A percentile compares a stretch with the other conserved stretches of the same genome.
These are phyloP conservation scores for Fusarium pilosicola DNA, from an alignment of 2,329 filamentous ascomycete genomes.

Conservation along the genomic window DNA sequence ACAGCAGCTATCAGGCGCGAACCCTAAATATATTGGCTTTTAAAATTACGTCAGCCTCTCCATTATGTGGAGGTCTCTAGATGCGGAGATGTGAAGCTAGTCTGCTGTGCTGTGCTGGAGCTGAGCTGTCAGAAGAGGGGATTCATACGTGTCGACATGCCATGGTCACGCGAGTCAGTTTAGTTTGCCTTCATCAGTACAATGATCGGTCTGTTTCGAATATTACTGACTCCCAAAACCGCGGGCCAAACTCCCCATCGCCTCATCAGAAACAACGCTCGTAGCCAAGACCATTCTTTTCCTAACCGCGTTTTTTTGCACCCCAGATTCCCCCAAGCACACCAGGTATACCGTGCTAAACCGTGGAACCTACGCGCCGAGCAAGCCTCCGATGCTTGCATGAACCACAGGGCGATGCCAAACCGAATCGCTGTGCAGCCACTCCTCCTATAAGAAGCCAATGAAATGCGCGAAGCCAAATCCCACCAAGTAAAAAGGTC, in stretches of 20 bases:
- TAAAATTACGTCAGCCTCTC: constrained; percentile 39
- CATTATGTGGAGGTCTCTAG: constrained; percentile 28
- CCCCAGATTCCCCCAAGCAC: constrained; percentile 14
- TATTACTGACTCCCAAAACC: constrained; percentile 32
- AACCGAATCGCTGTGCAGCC: constrained; percentile 4
- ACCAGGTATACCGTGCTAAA: constrained; percentile 18
- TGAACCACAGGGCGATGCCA: background rate
- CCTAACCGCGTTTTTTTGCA: constrained; percentile 16
- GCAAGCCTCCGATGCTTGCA: constrained; percentile 6
- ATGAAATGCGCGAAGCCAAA: constrained; percentile 11
- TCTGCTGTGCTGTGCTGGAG: background rate
- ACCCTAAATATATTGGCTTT: constrained; percentile 24
- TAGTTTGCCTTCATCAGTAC: background rate
- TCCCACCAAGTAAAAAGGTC: background rate
- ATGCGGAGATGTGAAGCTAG: constrained; percentile 28
- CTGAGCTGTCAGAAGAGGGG: constrained; percentile 20
- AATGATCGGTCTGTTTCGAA: constrained; percentile 33
- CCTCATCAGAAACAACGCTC: constrained; percentile 33
- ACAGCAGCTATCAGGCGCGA: constrained; percentile 6
- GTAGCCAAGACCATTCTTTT: constrained; percentile 34
- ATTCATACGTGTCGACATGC: constrained; percentile 20
- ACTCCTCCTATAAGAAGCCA: constrained; percentile 5
- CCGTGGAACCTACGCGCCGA: constrained; percentile 20
- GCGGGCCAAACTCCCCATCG: constrained; percentile 39
- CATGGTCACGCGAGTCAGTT: constrained; percentile 7